Evolutionary conservation across 106 monocot species (phyloP).

Genomic region (Dactylorhiza incarnata): DNA sequence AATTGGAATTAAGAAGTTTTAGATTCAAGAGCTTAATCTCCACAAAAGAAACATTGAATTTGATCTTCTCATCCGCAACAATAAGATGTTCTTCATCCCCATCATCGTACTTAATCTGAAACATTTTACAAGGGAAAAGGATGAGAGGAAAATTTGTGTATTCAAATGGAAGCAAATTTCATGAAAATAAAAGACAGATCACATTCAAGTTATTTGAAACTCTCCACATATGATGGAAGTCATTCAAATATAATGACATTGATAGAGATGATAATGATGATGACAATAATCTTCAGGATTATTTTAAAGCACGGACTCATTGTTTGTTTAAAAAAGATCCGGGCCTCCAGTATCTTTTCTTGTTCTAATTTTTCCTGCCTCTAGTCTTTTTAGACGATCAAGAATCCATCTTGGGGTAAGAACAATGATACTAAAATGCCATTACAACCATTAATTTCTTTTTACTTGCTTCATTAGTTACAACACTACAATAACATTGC

Average conservation of each 20-base stretch:
- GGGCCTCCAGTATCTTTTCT: no score
- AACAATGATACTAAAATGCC: neutral
- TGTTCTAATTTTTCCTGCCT: no score
- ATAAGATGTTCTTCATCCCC: conserved; percentile 62
- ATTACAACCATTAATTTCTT: neutral
- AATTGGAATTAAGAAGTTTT: conserved; percentile 36
- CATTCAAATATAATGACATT: neutral
- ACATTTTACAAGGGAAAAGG: neutral
- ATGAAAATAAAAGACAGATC: neutral
- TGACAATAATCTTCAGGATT: neutral
- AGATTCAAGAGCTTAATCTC: conserved; percentile 61
- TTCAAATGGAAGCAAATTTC: neutral
- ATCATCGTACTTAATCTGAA: conserved; percentile 78
- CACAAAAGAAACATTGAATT: conserved; percentile 52
- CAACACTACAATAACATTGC: neutral
- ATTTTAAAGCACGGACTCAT: no score
- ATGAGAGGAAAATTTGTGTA: neutral
- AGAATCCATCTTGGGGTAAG: neutral
- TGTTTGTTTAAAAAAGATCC: conserved; percentile 1
- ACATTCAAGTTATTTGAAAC: neutral
- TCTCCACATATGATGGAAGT: neutral
- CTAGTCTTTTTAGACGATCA: neutral
- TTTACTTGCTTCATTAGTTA: neutral
- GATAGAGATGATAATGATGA: neutral
- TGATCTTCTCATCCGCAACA: conserved; percentile 60